Evolutionary conservation across 2,329 filamentous ascomycete genomes (phyloP).

Genomic region (Gnomoniopsis sp.): DNA sequence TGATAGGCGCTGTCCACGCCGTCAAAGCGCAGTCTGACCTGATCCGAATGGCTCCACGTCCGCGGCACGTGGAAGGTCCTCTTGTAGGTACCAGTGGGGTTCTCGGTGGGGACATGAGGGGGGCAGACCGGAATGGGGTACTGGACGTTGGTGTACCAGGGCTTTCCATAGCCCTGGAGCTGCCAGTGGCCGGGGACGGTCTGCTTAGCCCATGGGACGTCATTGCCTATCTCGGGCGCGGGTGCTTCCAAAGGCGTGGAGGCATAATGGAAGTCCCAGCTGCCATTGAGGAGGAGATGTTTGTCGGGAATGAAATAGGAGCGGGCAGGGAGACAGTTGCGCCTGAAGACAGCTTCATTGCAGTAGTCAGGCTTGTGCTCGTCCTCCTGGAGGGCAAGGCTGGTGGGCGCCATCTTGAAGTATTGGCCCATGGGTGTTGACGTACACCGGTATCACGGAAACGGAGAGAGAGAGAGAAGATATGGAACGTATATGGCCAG

Average conservation of each 20-base stretch:
- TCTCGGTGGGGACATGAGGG: constrained; percentile 58
- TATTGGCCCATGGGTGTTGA: not conserved
- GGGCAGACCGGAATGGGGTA: constrained; percentile 65
- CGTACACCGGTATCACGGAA: too few species aligned
- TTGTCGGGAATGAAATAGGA: constrained; percentile 51
- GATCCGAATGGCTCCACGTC: constrained; percentile 39
- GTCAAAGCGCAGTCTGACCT: constrained; percentile 64
- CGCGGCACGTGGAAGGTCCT: constrained; percentile 51
- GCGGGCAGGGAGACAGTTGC: constrained; percentile 50
- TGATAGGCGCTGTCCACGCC: constrained; percentile 71
- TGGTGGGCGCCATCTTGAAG: constrained; percentile 22
- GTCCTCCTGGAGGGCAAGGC: constrained; percentile 32
- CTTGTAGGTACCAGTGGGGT: constrained; percentile 62
- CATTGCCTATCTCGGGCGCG: constrained; percentile 26
- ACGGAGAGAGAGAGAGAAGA: too few species aligned
- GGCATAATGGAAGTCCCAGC: constrained; percentile 54
- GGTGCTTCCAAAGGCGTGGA: constrained; percentile 43
- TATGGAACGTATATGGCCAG: too few species aligned
- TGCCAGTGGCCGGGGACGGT: constrained; percentile 69
- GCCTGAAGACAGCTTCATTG: constrained; percentile 49
- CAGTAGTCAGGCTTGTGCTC: constrained; percentile 41
- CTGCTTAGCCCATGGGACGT: constrained; percentile 44
- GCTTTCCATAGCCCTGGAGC: constrained; percentile 62
- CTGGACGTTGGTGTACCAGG: constrained; percentile 67
- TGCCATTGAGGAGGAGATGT: constrained; percentile 49